These are phyloP conservation scores for Teunomyces barrocoloradensis DNA, from an alignment of 805 yeast genomes.

Conservation along the genomic window DNA sequence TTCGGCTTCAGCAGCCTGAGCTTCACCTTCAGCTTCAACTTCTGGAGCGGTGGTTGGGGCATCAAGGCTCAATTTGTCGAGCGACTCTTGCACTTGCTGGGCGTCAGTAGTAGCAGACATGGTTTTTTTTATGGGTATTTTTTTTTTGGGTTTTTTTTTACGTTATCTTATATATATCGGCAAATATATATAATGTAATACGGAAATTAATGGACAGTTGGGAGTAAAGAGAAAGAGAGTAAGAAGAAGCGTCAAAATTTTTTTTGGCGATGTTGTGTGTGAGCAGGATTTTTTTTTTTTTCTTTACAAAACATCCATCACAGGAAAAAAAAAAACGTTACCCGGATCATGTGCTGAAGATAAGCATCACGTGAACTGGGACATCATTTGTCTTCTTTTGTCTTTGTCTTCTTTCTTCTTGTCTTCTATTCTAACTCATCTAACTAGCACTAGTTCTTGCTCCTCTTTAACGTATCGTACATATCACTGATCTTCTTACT, in stretches of 20 bases:
- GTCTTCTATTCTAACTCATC: neutral
- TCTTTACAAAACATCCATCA: neutral
- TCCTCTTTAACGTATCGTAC: slow-evolving; percentile 48
- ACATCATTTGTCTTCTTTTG: neutral
- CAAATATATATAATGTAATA: slow-evolving; percentile 4
- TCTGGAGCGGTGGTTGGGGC: slow-evolving; percentile 23
- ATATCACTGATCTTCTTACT: slow-evolving; percentile 69
- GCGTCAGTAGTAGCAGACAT: slow-evolving; percentile 38
- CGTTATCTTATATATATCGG: slow-evolving; percentile 3
- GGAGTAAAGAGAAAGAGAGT: slow-evolving; percentile 1
- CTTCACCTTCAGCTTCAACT: slow-evolving; percentile 27
- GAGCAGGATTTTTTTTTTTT: neutral
- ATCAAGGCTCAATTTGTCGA: slow-evolving; percentile 47
- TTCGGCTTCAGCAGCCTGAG: slow-evolving; percentile 29
- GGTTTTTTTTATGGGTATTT: slow-evolving; percentile 5
- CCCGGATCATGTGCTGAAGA: slow-evolving; percentile 3
- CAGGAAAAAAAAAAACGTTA: neutral
- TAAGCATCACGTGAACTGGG: neutral
- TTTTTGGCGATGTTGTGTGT: slow-evolving; percentile 1
- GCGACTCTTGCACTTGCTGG: slow-evolving; percentile 44
- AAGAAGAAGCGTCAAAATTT: neutral
- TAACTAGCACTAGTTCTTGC: neutral
- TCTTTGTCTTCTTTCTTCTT: too few species aligned
- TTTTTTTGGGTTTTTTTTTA: slow-evolving; percentile 1
- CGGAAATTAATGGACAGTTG: slow-evolving; percentile 3